phyloP scores from a whole-genome alignment of 75 land plant genomes.

The Picea glauca region DNA sequence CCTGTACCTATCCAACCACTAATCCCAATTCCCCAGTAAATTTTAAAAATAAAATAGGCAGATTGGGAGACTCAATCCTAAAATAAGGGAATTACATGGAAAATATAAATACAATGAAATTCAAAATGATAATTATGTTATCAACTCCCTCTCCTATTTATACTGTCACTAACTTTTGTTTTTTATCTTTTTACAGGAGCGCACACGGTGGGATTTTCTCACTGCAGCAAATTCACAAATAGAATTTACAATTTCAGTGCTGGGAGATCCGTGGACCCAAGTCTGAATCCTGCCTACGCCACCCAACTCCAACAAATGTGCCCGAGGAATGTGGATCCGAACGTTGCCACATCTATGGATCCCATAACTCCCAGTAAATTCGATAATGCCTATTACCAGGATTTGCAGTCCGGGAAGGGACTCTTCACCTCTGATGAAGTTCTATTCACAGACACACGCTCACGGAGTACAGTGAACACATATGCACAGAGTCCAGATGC shows the following conservation, averaged over 20 bases:
- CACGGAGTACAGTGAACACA: conserved; percentile 26
- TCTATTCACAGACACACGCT: conserved; percentile 37
- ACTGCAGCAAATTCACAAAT: conserved; percentile 53
- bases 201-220: conserved; percentile 77
- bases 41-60: too few relatives aligned
- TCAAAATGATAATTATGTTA: background rate
- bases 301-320: conserved; percentile 31
- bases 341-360: conserved; percentile 46
- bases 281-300: conserved; percentile 42
- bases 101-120: background rate
- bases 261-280: conserved; percentile 32
- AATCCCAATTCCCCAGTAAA: too few relatives aligned
- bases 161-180: background rate
- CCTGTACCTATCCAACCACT: background rate
- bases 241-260: conserved; percentile 43
- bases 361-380: conserved; percentile 48
- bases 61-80: too few relatives aligned
- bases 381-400: conserved; percentile 62
- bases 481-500: conserved; percentile 34
- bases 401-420: conserved; percentile 47
- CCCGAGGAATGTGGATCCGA: conserved; percentile 38
- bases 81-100: background rate
- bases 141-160: background rate
- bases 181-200: conserved; percentile 31
- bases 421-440: conserved; percentile 58